Conservation (phyloP, 257 asterid genomes). For the Scutellaria galericulata region DNA sequence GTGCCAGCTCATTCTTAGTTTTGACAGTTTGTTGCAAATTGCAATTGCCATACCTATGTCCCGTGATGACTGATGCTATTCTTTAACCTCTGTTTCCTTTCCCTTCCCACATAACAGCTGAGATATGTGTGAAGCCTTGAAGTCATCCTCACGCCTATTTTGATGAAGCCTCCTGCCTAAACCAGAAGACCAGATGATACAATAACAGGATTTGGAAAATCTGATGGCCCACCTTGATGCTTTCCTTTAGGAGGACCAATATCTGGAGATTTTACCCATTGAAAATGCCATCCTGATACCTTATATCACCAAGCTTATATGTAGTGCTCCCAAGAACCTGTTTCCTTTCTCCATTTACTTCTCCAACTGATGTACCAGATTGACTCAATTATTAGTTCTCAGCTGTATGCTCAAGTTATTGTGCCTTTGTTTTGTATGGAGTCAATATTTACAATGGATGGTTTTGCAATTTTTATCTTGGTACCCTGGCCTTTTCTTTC, state of each 20-base stretch:
- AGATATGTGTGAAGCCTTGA: conserved; percentile 95
- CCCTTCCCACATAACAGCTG: conserved; percentile 91
- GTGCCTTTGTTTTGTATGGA: conserved; percentile 35
- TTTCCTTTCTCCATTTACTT: conserved; percentile 56
- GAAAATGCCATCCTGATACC: conserved; percentile 72
- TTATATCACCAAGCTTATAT: conserved; percentile 60
- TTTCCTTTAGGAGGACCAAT: conserved; percentile 78
- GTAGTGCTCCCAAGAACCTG: conserved; percentile 78
- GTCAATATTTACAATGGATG: conserved; percentile 30
- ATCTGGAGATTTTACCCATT: conserved; percentile 71
- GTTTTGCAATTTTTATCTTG: conserved; percentile 36
- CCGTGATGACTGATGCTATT: conserved; percentile 72
- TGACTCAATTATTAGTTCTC: conserved; percentile 42
- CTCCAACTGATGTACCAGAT: conserved; percentile 58
- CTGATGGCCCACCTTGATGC: conserved; percentile 86
- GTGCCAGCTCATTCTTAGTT: conserved; percentile 40
- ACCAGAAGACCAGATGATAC: conserved; percentile 94
- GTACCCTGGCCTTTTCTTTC: conserved; percentile 11
- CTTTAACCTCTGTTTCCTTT: conserved; percentile 82
- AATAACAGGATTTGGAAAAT: conserved; percentile 65
- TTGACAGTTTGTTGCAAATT: conserved; percentile 44
- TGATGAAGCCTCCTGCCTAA: conserved; percentile 92
- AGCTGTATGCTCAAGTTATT: conserved; percentile 50
- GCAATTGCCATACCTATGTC: conserved; percentile 47
- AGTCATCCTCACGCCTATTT: conserved; percentile 75